Evolutionary conservation across 345 rosid species (phyloP), one percentile per base, ranked within the genome.

Genomic region (Combretum micranthum): DNA sequence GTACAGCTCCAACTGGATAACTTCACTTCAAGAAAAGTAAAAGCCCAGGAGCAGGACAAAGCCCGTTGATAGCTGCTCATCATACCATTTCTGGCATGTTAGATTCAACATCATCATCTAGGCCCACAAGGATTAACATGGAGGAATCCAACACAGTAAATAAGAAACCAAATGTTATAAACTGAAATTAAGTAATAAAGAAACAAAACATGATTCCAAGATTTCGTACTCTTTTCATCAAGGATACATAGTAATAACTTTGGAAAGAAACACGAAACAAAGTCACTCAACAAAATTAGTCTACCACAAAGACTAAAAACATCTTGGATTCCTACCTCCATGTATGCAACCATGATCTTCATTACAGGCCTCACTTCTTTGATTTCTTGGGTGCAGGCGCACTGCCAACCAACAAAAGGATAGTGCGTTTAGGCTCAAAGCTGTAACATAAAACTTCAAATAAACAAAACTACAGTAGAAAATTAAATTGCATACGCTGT

Each of bases 371-470:
- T 75, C 75, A 76, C 78, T 84, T 81, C 79, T 76, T 85, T 10
- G 83, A 70, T 72, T 69, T 75, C 75, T 76, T 77, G 4, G 77
- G 58, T 50, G 58, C 80, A 74, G 77, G 58, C 47, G 58, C 80
- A 74, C 92, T 85, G 61, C 61, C 75, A 47, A 42, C 39, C 52
- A 56, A 42, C 13, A 18, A 44, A 26, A 39, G 2, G 14, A 50
- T 57, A 42, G 12, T 50, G 1, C 13, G 4, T 10, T 1, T 15
- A 55, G 47, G 59, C 19, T 16, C 20, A 21, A 25, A 18, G 20
- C 37, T 20, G 10, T 14, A n/a, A 42, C 46, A 25, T 15, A 15
- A 9, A 56, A 44, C n/a, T n/a, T 23, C 11, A 0, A 15, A 43
- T 44, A 17, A 7, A 7, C 23, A 58, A 13, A 9, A 3, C 17